Percentiles rank a stretch among this genome's conserved stretches.
These are phyloP conservation scores for Hortaea werneckii DNA, from an alignment of 2,329 filamentous ascomycete genomes.

Conservation along the genomic window DNA sequence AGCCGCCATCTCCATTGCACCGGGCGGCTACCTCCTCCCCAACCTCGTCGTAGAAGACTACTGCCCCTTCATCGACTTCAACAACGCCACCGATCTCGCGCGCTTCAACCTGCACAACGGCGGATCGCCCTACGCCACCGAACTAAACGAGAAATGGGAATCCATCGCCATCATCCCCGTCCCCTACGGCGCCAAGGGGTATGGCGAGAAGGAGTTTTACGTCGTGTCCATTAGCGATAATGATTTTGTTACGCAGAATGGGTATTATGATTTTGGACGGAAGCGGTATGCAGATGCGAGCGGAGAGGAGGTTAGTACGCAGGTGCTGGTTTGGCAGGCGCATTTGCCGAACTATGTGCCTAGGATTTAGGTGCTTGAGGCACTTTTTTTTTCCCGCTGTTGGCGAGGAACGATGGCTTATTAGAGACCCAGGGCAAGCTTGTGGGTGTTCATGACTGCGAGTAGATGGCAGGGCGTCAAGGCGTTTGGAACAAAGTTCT, in stretches of 20 bases:
- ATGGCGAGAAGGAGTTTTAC: constrained; percentile 51
- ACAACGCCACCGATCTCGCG: constrained; percentile 53
- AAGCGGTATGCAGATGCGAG: constrained; percentile 47
- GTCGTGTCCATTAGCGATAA: constrained; percentile 61
- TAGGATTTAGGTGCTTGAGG: too few relatives aligned
- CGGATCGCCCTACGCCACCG: constrained; percentile 38
- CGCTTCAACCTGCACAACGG: constrained; percentile 62
- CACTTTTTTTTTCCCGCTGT: too few relatives aligned
- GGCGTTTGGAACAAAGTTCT: too few relatives aligned
- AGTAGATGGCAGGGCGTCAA: too few relatives aligned
- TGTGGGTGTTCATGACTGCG: too few relatives aligned
- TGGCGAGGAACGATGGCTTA: too few relatives aligned
- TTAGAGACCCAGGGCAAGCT: too few relatives aligned
- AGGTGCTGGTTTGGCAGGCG: constrained; percentile 54
- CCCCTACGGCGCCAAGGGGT: constrained; percentile 37
- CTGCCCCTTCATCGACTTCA: constrained; percentile 59
- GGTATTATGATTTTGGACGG: constrained; percentile 49
- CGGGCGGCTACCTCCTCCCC: constrained; percentile 37
- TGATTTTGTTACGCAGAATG: constrained; percentile 65
- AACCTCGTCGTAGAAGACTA: constrained; percentile 50
- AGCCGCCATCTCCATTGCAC: constrained; percentile 17
- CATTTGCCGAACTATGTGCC: constrained; percentile 30
- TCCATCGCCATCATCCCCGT: constrained; percentile 53
- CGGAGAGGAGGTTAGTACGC: constrained; percentile 50
- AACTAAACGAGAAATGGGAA: constrained; percentile 74